phyloP scores from a whole-genome alignment of 208 protist species.

The Trichomonas gallinae region DNA sequence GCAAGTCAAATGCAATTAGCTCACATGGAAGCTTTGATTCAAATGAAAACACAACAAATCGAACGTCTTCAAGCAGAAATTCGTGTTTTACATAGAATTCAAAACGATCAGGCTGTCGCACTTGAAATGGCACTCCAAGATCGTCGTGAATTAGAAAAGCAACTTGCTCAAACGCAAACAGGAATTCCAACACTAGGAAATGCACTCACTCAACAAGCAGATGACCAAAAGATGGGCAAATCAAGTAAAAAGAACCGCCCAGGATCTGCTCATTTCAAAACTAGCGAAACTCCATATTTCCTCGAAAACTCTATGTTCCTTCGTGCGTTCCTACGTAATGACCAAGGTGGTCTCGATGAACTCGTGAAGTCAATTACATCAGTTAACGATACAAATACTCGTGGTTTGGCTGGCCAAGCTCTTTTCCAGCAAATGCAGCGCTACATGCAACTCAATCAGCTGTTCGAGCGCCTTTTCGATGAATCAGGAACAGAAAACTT shows the following conservation, averaged over 20 bases:
- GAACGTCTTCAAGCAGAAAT: background rate
- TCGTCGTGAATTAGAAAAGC: background rate
- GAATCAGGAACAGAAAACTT: background rate
- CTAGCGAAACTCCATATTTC: background rate
- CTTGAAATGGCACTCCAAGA: background rate
- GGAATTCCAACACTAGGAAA: background rate
- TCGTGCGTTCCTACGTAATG: background rate
- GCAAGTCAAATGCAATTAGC: background rate
- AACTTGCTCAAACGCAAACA: background rate
- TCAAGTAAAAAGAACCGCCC: background rate
- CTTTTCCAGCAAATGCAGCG: background rate
- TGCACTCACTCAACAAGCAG: background rate
- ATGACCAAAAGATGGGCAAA: background rate
- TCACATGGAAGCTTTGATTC: background rate
- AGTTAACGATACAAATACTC: background rate
- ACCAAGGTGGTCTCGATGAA: background rate
- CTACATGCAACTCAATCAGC: background rate
- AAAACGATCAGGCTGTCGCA: background rate
- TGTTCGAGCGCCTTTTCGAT: background rate
- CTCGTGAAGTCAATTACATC: background rate
- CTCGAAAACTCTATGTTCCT: background rate
- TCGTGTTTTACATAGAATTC: background rate
- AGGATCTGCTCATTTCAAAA: background rate
- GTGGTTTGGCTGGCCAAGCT: background rate
- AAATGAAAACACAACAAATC: background rate